Evolutionary conservation across 805 yeast genomes (phyloP), one percentile per base, ranked within the genome.

Genomic region (Debaryomyces tyrocola): DNA sequence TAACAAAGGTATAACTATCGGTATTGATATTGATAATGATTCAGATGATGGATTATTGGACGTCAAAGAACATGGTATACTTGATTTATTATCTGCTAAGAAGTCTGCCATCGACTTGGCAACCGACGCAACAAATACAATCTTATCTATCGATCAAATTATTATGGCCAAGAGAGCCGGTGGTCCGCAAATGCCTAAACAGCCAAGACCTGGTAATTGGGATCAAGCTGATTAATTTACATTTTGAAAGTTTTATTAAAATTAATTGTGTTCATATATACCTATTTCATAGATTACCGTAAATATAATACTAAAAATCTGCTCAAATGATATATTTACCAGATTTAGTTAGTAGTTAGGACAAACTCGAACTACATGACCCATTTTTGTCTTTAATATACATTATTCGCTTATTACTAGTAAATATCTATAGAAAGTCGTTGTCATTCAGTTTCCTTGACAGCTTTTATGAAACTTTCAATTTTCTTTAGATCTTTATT

Each of bases 161-260:
- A 94, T 92, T 64, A 94, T 92, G 94, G 98, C 99, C 38, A 92
- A 92, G 80, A 83, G 97, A 66, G 97, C 98, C 2, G 99, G 99
- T 54, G 99, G 99, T 18, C 99, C 99, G 41, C 84, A 75, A 28
- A 84, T 90, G 79, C 97, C 97, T 29, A 56, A 65, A 55, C 64
- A 70, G 58, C 95, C 87, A 62, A 83, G 83, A 67, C 92, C 94
- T 39, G 97, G 96, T 50, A 90, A 90, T 73, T 90, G 97, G 97
- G 97, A 90, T 63, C 94, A 85, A 69, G 97, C 79, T 50, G 97
- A 91, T 70, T 90, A 71, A 59, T 14, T 28, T 11, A n/a, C 4
- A 18, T 6, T 2, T 35, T 15, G 4, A 18, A 35, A 17, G n/a
- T 6, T 31, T 31, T 9, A 9, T n/a, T 11, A 31, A 31, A 31